These are phyloP conservation scores for Bruguiera parviflora DNA, from an alignment of 345 rosid genomes.

Conservation along the genomic window DNA sequence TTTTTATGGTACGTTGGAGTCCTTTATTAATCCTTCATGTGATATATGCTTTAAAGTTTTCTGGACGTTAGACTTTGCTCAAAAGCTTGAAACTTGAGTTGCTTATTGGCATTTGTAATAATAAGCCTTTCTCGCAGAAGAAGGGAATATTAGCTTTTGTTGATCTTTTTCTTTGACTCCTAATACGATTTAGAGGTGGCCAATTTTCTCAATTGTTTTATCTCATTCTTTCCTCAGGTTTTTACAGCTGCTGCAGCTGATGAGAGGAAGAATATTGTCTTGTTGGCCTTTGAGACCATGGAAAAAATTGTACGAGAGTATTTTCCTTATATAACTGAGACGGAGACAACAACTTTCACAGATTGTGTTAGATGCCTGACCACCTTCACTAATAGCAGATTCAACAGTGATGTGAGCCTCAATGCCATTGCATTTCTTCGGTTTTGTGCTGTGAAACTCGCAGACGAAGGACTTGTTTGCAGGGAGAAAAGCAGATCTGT, in stretches of 20 bases:
- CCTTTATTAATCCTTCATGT: background rate
- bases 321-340: constrained; percentile 88
- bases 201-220: background rate
- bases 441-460: constrained; percentile 90
- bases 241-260: constrained; percentile 88
- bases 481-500: constrained; percentile 47
- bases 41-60: background rate
- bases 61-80: background rate
- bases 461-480: constrained; percentile 81
- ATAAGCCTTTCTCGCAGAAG: background rate
- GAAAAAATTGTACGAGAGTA: constrained; percentile 93
- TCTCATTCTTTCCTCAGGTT: constrained; percentile 45
- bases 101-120: background rate
- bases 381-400: constrained; percentile 82
- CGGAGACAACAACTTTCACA: constrained; percentile 86
- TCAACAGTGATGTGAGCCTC: constrained; percentile 87
- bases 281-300: constrained; percentile 89
- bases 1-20: constrained; percentile 64
- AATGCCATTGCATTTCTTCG: constrained; percentile 96
- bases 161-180: background rate
- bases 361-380: constrained; percentile 92
- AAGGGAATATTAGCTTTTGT: background rate
- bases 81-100: constrained; percentile 4
- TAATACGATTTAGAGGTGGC: background rate
- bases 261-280: constrained; percentile 76